A percentile compares a stretch with the other conserved stretches of the same genome.
phyloP scores from a whole-genome alignment of 192 early-diverging fungal genomes.

The Rhizoclosmatium sp. region DNA sequence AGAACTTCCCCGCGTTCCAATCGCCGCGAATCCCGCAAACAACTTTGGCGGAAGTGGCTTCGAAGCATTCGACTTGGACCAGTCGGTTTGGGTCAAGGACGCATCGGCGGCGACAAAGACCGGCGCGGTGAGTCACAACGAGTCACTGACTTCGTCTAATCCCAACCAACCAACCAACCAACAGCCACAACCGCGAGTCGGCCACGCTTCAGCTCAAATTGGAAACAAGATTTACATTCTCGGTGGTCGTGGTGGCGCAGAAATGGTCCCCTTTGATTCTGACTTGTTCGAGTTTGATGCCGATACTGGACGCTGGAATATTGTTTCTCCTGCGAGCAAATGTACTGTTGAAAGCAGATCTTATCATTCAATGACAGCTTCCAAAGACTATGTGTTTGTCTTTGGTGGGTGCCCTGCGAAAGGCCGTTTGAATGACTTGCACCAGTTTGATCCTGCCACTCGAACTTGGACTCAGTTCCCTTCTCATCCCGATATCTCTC shows the following conservation, averaged over 20 bases:
- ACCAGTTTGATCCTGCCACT: background rate
- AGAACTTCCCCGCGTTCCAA: background rate
- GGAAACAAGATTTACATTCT: constrained; percentile 6
- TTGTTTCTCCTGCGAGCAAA: background rate
- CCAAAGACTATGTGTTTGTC: background rate
- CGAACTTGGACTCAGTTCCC: background rate
- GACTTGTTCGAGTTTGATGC: constrained; percentile 15
- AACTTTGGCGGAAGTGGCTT: background rate
- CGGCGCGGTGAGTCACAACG: background rate
- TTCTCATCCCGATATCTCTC: background rate
- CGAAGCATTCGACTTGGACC: background rate
- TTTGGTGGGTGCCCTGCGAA: constrained; percentile 14
- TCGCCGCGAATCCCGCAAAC: background rate
- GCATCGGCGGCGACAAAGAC: background rate
- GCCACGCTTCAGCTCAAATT: constrained; percentile 15
- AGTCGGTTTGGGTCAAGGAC: background rate
- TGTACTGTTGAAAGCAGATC: background rate
- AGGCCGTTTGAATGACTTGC: constrained; percentile 16
- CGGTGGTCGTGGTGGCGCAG: constrained; percentile 14
- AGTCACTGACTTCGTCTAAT: background rate
- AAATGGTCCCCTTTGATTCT: constrained; percentile 14
- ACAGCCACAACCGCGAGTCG: constrained; percentile 13
- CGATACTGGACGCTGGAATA: background rate
- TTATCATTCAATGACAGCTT: constrained; percentile 16
- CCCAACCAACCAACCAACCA: background rate